Conservation (phyloP, 2,329 filamentous ascomycete genomes). For the Fusarium palustre region DNA sequence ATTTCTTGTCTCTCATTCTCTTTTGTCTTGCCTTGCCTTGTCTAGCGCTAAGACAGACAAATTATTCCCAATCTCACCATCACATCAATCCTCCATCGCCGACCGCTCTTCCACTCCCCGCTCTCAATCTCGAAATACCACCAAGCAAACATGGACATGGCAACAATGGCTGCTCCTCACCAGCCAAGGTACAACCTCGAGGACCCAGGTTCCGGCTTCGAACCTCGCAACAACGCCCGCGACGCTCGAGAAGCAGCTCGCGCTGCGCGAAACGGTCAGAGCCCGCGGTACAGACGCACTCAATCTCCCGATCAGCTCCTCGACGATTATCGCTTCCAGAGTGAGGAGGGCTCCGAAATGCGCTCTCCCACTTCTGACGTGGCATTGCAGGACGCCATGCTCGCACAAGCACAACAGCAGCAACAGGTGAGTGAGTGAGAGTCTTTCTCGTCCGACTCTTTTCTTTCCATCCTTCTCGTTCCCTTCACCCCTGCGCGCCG, state of each 20-base stretch:
- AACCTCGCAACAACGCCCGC: slow-evolving; percentile 44
- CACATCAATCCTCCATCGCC: slow-evolving; percentile 1
- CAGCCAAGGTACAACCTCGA: slow-evolving; percentile 37
- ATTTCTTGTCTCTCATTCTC: neutral
- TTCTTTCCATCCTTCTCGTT: no score
- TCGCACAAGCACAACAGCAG: slow-evolving; percentile 47
- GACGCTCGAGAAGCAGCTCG: slow-evolving; percentile 44
- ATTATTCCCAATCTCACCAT: neutral
- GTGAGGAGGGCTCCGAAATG: slow-evolving; percentile 39
- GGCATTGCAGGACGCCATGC: slow-evolving; percentile 47
- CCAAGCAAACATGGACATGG: slow-evolving; percentile 16
- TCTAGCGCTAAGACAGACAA: neutral
- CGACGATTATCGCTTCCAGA: slow-evolving; percentile 43
- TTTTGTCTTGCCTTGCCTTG: slow-evolving; percentile 1
- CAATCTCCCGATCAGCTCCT: slow-evolving; percentile 44
- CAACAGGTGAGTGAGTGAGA: slow-evolving; percentile 42
- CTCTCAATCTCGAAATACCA: neutral
- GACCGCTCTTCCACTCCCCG: slow-evolving; percentile 4
- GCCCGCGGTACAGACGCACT: slow-evolving; percentile 42
- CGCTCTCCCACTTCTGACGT: slow-evolving; percentile 47
- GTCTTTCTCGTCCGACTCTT: neutral
- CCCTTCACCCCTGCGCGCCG: neutral
- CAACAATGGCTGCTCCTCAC: slow-evolving; percentile 34
- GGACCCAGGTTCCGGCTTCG: slow-evolving; percentile 34
- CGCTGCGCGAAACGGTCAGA: slow-evolving; percentile 41